Conservation (phyloP, 768 basidiomycete species). For the Mycena floridula region DNA sequence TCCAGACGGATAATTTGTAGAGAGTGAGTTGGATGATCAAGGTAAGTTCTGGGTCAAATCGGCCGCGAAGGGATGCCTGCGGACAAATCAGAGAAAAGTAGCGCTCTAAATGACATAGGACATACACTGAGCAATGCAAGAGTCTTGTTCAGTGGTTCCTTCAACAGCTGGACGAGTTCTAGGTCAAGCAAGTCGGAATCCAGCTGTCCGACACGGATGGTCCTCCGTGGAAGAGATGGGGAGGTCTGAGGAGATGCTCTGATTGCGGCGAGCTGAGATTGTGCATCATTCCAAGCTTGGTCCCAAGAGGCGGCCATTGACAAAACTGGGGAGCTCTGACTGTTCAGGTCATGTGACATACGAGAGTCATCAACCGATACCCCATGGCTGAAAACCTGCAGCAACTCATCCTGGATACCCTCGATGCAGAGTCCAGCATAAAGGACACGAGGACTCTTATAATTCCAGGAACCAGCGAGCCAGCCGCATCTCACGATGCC, state of each 20-base stretch:
- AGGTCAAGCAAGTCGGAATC: conserved; percentile 89
- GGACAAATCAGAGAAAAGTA: conserved; percentile 11
- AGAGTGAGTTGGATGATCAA: conserved; percentile 66
- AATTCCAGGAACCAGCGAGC: conserved; percentile 54
- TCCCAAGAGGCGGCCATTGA: conserved; percentile 42
- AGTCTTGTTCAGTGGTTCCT: conserved; percentile 74
- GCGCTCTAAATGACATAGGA: conserved; percentile 4
- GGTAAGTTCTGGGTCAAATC: conserved; percentile 68
- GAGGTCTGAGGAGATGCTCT: conserved; percentile 29
- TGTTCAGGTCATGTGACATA: too few relatives aligned
- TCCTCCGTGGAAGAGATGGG: conserved; percentile 32
- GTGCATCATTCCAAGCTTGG: conserved; percentile 57
- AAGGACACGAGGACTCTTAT: conserved; percentile 63
- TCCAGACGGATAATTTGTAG: conserved; percentile 83
- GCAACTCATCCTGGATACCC: conserved; percentile 68
- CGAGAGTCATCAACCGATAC: conserved; percentile 7
- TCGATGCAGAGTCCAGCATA: conserved; percentile 51
- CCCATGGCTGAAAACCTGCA: conserved; percentile 76
- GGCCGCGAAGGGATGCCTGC: conserved; percentile 52
- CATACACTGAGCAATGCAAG: conserved; percentile 63
- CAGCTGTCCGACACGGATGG: conserved; percentile 82
- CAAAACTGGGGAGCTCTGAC: too few relatives aligned
- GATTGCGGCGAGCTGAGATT: conserved; percentile 46
- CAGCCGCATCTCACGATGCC: conserved; percentile 62
- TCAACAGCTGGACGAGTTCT: conserved; percentile 76